Percentiles rank a stretch among this genome's conserved stretches.
phyloP scores from a whole-genome alignment of 176 grass and related monocot genomes.

The Raddia distichophylla region DNA sequence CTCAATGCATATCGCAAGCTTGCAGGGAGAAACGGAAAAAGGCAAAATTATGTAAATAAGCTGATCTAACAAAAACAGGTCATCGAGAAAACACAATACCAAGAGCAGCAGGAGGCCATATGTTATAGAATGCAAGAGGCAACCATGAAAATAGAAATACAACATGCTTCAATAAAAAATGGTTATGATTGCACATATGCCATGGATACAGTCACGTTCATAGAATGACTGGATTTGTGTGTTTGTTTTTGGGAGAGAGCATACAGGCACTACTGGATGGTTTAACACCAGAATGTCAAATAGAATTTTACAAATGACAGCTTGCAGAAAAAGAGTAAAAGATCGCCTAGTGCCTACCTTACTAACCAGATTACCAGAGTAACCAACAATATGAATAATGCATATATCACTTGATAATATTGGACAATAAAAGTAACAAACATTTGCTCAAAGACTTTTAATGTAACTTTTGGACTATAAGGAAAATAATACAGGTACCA shows the following conservation, averaged over 20 bases:
- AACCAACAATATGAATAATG: conserved; percentile 11
- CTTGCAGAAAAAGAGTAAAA: conserved; percentile 25
- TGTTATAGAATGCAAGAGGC: conserved; percentile 13
- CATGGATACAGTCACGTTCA: neutral
- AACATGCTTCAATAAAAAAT: conserved; percentile 1
- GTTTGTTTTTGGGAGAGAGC: neutral
- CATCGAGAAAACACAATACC: neutral
- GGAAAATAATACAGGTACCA: conserved; percentile 57
- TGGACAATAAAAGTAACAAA: neutral
- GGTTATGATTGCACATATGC: conserved; percentile 17
- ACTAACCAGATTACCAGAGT: conserved; percentile 8
- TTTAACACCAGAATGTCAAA: conserved; percentile 1
- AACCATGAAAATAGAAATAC: conserved; percentile 13
- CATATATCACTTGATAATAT: conserved; percentile 17
- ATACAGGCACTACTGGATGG: neutral
- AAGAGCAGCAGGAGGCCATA: neutral
- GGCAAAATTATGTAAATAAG: conserved; percentile 31
- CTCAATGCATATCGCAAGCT: conserved; percentile 92
- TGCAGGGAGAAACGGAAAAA: conserved; percentile 38
- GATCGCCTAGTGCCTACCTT: neutral
- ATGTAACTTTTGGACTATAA: neutral
- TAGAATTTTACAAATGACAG: conserved; percentile 2
- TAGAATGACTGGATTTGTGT: conserved; percentile 10
- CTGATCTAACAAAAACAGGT: conserved; percentile 14
- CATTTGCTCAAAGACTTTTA: conserved; percentile 21